Base-by-base conservation (phyloP, 306 rosid species). In the Rosa rugosa region DNA sequence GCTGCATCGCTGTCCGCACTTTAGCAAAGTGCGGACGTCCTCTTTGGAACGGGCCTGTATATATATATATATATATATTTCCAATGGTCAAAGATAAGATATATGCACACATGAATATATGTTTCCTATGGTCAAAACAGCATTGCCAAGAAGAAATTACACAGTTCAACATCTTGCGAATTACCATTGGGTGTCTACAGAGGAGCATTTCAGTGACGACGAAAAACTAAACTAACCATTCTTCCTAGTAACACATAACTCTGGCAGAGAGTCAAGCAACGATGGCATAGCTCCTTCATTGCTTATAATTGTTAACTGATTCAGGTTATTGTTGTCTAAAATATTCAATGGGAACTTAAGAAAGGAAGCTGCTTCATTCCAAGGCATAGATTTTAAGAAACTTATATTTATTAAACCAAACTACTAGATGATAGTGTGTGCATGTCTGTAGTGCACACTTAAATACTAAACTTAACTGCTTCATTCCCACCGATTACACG, bases 121-220 rank as follows among this genome's bases (percentile, higher is more conserved):
- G 69, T 42, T 69, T 80, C 82, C 78, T 36, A 77, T 46, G 31
- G 46, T 69, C 67, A 34, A 81, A 31, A 42, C 50, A 76, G 64
- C 76, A 56, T 44, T 44, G 16, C 77, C 77, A 47, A 74, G 31
- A 27, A 27, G 34, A 42, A 40, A 20, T 47, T 41, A n/a, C 8
- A 69, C 49, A 7, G 14, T 62, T 12, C 56, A 20, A 63, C 36
- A 20, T 50, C 47, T 27, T 56, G 44, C 2, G 8, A 56, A 23
- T 40, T 10, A 57, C 11, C 63, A 51, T 50, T 72, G 62, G 63
- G 46, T 51, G 31, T 17, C 51, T 17, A 51, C 63, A 72, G 1
- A 38, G 31, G 49, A 63, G 12, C 18, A 45, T 11, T 54, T 44
- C 16, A 0, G 14, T 40, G 45, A 16, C 16, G 69, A 31, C 53